phyloP scores from a whole-genome alignment of 1,284 basidiomycete species.

The Sanghuangporus sanghuang region DNA sequence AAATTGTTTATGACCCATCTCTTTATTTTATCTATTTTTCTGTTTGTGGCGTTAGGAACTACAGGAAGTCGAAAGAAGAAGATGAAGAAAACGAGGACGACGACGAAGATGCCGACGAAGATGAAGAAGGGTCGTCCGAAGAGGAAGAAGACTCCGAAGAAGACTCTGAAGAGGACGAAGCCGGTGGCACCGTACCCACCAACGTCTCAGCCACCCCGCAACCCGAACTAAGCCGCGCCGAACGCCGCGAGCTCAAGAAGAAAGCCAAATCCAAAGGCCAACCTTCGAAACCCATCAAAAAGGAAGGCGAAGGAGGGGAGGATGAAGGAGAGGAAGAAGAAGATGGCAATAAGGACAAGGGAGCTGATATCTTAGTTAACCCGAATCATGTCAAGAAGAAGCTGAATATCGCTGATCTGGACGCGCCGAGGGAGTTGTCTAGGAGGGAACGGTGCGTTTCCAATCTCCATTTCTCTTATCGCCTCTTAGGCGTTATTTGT shows the following conservation, averaged over 20 bases:
- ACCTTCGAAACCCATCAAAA: conserved; percentile 22
- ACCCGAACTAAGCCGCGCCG: conserved; percentile 55
- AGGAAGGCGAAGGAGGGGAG: conserved; percentile 29
- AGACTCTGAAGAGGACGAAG: conserved; percentile 30
- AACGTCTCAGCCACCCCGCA: conserved; percentile 13
- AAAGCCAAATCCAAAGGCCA: conserved; percentile 42
- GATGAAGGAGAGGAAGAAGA: not conserved
- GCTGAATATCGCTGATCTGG: conserved; percentile 59
- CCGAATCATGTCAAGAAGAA: conserved; percentile 67
- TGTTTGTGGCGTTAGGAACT: conserved; percentile 21
- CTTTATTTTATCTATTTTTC: not conserved
- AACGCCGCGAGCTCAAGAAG: conserved; percentile 71
- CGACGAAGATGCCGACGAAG: conserved; percentile 32
- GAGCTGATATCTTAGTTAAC: conserved; percentile 60
- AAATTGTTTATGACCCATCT: not conserved
- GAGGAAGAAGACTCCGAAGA: conserved; percentile 32
- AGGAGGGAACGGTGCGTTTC: conserved; percentile 61
- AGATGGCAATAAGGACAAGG: conserved; percentile 40
- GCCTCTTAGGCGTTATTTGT: not conserved
- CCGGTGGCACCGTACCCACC: conserved; percentile 25
- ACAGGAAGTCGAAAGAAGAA: conserved; percentile 25
- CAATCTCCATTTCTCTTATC: not conserved
- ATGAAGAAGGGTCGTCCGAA: conserved; percentile 36
- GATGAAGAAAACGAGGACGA: conserved; percentile 29
- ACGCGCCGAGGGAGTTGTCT: conserved; percentile 49